Percentiles rank a stretch among this genome's conserved stretches.
These are phyloP conservation scores for Kwoniella sp. DNA, from an alignment of 768 basidiomycete genomes.

Conservation along the genomic window DNA sequence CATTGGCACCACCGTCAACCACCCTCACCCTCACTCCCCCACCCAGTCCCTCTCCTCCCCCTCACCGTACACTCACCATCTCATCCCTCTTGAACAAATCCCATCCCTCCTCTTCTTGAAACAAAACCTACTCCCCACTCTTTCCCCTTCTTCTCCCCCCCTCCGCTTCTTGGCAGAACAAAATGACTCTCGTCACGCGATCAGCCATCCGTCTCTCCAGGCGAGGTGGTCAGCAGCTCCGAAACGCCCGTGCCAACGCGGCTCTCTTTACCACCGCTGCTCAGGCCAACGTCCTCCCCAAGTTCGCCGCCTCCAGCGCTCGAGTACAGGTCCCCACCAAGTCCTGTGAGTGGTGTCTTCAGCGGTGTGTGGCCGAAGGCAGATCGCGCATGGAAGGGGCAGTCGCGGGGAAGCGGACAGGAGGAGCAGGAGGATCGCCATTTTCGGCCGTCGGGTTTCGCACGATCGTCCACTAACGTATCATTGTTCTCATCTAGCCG, in stretches of 20 bases:
- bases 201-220: constrained; percentile 48
- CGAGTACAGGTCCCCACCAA: constrained; percentile 25
- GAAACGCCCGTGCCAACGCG: constrained; percentile 44
- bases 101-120: constrained; percentile 6
- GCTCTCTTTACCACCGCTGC: constrained; percentile 49
- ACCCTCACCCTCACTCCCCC: constrained; percentile 9
- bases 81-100: neutral
- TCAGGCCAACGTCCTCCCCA: constrained; percentile 39
- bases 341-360: constrained; percentile 22
- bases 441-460: constrained; percentile 7
- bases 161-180: constrained; percentile 10
- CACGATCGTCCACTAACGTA: constrained; percentile 1
- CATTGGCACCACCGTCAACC: constrained; percentile 5
- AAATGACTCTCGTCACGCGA: constrained; percentile 50
- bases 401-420: neutral
- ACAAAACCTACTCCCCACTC: constrained; percentile 4
- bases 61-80: constrained; percentile 1
- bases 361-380: no score
- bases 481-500: constrained; percentile 4
- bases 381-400: neutral
- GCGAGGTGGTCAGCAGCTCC: constrained; percentile 40
- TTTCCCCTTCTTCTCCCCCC: constrained; percentile 11
- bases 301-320: constrained; percentile 26
- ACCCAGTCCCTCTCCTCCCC: constrained; percentile 19
- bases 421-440: neutral